Evolutionary conservation across 2,329 filamentous ascomycete species (phyloP).

Genomic region (Pestalotiopsis sp.): DNA sequence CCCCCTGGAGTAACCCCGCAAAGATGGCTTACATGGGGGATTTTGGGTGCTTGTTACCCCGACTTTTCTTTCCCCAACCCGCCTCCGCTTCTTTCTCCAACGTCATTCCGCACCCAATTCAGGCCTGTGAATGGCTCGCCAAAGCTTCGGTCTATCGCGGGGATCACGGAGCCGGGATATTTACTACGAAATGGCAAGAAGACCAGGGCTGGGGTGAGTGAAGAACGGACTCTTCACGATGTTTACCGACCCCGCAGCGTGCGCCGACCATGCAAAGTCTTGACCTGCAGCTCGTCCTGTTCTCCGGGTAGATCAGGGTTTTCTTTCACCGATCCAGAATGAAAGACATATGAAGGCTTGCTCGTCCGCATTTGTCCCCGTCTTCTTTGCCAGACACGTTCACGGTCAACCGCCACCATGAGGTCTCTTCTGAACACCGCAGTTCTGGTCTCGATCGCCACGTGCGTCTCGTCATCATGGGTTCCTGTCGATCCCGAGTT

Average conservation of each 20-base stretch:
- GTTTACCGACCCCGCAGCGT: neutral
- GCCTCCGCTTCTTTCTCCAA: conserved; percentile 3
- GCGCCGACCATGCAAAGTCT: neutral
- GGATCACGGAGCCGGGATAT: conserved; percentile 10
- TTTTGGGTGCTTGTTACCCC: neutral
- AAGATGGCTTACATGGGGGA: neutral
- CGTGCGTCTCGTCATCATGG: neutral
- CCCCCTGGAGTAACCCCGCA: neutral
- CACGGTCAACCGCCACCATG: conserved; percentile 5
- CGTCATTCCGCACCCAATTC: conserved; percentile 7
- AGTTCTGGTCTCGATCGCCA: neutral
- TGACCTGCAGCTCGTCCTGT: neutral
- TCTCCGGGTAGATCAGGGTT: neutral
- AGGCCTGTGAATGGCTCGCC: conserved; percentile 7
- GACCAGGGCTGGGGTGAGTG: neutral
- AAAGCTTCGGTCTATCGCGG: neutral
- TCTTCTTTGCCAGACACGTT: neutral
- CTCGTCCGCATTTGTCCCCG: neutral
- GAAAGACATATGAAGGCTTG: neutral
- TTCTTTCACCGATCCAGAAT: neutral
- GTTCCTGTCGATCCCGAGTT: neutral
- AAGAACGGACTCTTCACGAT: conserved; percentile 7
- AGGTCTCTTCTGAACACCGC: neutral
- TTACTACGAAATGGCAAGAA: neutral
- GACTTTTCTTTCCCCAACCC: neutral